Evolutionary conservation across 148 eudicot genomes (phyloP), one percentile per base, ranked within the genome.

Genomic region (Vaccinium myrtillus): DNA sequence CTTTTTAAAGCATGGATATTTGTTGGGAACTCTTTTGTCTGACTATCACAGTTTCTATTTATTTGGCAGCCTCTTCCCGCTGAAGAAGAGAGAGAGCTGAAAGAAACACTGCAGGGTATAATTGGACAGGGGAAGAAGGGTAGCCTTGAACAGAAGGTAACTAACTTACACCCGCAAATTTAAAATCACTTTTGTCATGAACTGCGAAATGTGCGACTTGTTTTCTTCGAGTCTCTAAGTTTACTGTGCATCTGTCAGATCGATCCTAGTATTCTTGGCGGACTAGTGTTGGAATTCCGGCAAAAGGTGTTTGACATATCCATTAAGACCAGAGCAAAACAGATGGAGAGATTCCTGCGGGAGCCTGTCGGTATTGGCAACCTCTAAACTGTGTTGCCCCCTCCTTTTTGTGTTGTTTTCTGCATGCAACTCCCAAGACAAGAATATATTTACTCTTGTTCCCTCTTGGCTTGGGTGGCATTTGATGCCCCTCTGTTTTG

Each of bases 341-440:
- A 95, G 89, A 95, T 95, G 97, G 98, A 93, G 90, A 89, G 94
- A 87, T 92, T 95, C 89, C 88, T 95, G 79, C 89, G 97, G 23
- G 94, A 94, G 8, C 94, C 97, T 3, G 59, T 88, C 83, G 88
- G 85, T 88, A 58, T 89, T 73, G 89, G 81, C 80, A 75, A 6
- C 50, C 77, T 71, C 58, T 88, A 82, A 78, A 78, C 55, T 76
- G 83, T 2, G 54, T 36, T 25, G 67, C 16, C 14, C 51, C 50
- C 6, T 21, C 16, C 46, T 1, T 14, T 61, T 25, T 8, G 13
- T 25, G 69, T 11, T 84, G 36, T 70, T 84, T 84, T 81, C 18
- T 49, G 6, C 63, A 15, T 32, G 12, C 5, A 14, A 69, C 61
- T 79, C 27, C 53, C 36, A 32, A 32, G 32, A 32, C 32, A 32